Conservation (phyloP, 2,329 filamentous ascomycete species). For the Monosporascus sp. region DNA sequence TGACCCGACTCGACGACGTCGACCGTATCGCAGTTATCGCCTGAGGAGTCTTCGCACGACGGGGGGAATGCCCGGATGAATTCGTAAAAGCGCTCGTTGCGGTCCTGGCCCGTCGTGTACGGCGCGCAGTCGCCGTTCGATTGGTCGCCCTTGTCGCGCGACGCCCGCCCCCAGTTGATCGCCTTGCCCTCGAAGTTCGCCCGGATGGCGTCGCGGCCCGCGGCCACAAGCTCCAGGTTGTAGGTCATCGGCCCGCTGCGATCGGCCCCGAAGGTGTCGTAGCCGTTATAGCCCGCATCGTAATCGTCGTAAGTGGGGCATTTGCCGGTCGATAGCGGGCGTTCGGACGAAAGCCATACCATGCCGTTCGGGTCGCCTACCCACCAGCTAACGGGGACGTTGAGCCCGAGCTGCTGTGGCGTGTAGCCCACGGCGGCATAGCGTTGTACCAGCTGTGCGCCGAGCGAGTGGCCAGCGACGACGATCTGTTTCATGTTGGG, state of each 20-base stretch:
- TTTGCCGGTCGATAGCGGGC: constrained; percentile 1
- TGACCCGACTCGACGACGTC: constrained; percentile 6
- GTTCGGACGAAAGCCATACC: constrained; percentile 2
- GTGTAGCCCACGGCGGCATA: constrained; percentile 8
- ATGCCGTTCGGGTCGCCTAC: constrained; percentile 8
- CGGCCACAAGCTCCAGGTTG: constrained; percentile 3
- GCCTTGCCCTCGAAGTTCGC: constrained; percentile 4
- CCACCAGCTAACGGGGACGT: constrained; percentile 5
- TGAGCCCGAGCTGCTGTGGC: not conserved
- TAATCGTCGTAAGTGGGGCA: constrained; percentile 6
- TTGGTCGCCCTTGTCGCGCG: constrained; percentile 6
- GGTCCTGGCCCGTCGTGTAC: constrained; percentile 4
- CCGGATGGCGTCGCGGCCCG: constrained; percentile 2
- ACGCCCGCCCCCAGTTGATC: constrained; percentile 4
- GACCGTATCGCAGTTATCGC: constrained; percentile 4
- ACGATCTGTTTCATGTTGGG: constrained; percentile 9
- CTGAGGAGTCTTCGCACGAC: not conserved
- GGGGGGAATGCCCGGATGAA: constrained; percentile 5
- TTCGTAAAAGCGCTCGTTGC: constrained; percentile 8
- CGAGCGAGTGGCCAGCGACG: constrained; percentile 7
- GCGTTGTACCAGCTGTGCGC: constrained; percentile 7
- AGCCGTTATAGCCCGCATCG: constrained; percentile 6
- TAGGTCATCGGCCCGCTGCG: constrained; percentile 2
- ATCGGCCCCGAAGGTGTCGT: constrained; percentile 2
- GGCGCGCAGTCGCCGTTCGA: constrained; percentile 1